Base-by-base conservation (phyloP, 2,329 filamentous ascomycete genomes). In the Botrytis cinerea region DNA sequence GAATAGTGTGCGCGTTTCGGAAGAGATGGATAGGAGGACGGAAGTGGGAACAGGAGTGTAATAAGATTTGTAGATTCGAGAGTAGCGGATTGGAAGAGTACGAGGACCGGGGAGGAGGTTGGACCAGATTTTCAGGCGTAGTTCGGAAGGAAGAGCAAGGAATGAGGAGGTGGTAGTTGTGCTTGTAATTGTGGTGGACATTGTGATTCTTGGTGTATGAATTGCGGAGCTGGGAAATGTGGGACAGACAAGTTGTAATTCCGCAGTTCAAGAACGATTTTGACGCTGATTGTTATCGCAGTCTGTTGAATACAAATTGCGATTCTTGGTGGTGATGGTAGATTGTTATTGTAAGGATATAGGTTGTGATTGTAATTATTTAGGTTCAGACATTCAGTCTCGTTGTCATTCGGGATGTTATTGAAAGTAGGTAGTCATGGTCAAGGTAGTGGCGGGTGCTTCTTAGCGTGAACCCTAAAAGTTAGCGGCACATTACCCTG, bases 51-150 rank as follows among this genome's bases (percentile, higher is more conserved):
- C 18, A 25, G 64, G 38, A 5, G 69, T 62, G 48, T 61, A 68
- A 70, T 74, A 76, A 16, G 59, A 59, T 54, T 72, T 74, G 14
- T 45, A 61, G 5, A 46, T 28, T 62, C 45, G 48, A 32, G 70
- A 73, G 38, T 45, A 73, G 28, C 72, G 72, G 35, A 73, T 46
- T 12, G 72, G 67, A 10, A 73, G 66, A 7, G 57, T 73, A n/a
- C 72, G 72, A 51, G 72, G 66, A 20, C 54, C 59, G 4, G 73
- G 62, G 8, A 72, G 69, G 14, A 72, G 38, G 35, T 72, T 43
- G n/a, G 48, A 51, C 69, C 70, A 74, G 51, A 74, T 74, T 68
- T 74, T 74, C 16, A 74, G 62, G 35, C 73, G 73, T 4, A 74
- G 63, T 43, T 74, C 73, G 8, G 69, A 72, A 35, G 73, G 73